A percentile compares a stretch with the other conserved stretches of the same genome.
phyloP scores from a whole-genome alignment of 1,139 yeast species.

The Diutina pseudorugosa region DNA sequence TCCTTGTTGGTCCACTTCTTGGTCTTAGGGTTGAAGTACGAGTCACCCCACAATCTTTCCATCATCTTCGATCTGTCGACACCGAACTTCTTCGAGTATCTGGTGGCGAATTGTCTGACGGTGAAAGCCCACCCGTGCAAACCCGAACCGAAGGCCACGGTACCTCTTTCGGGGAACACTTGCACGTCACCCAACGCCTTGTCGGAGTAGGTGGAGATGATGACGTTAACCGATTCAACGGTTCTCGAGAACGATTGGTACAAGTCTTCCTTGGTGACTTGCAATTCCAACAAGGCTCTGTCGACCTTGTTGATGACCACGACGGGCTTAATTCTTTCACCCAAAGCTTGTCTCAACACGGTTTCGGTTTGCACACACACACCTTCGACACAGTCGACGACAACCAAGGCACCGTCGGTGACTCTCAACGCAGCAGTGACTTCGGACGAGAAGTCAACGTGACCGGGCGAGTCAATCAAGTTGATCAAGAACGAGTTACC shows the following conservation, averaged over 20 bases:
- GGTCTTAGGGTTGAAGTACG: conserved; percentile 99
- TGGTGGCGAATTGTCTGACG: conserved; percentile 95
- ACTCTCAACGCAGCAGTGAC: conserved; percentile 99
- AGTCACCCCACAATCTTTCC: conserved; percentile 99
- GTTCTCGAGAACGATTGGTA: conserved; percentile 98
- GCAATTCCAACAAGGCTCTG: conserved; percentile 98
- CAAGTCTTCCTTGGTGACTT: conserved; percentile 97
- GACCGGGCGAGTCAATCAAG: conserved; percentile 99
- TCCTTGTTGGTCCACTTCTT: conserved; percentile 98
- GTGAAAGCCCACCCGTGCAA: conserved; percentile 99
- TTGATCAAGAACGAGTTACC: conserved; percentile 95
- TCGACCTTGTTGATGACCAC: conserved; percentile 98
- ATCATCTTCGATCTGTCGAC: conserved; percentile 96
- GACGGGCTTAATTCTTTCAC: conserved; percentile 99
- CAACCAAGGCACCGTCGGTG: conserved; percentile 99
- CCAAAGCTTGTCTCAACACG: conserved; percentile 97
- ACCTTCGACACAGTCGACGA: conserved; percentile 99
- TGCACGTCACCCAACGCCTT: conserved; percentile 88
- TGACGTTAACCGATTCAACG: conserved; percentile 97
- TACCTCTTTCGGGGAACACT: conserved; percentile 98
- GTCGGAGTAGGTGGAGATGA: conserved; percentile 92
- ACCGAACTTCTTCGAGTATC: conserved; percentile 99
- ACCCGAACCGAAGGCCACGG: conserved; percentile 99
- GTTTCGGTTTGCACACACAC: conserved; percentile 99
- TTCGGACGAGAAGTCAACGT: conserved; percentile 99